Base-by-base conservation (phyloP, 805 yeast species). In the Kodamaea sagamina region DNA sequence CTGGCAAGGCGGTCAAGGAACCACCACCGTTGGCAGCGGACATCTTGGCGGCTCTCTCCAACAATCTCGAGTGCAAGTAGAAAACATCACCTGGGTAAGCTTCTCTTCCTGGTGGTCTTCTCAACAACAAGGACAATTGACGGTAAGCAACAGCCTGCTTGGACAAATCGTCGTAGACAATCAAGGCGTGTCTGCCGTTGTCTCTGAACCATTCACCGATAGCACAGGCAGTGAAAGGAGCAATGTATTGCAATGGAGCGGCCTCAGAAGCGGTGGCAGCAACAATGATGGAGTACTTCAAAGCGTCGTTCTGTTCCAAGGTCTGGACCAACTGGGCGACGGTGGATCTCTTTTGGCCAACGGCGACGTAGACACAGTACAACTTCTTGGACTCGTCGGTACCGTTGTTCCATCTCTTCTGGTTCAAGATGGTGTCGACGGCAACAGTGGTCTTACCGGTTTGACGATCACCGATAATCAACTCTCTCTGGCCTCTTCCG, bases 131-230 rank as follows among this genome's bases (percentile, higher is more conserved):
- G 52, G 98, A 92, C 79, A 92, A 85, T 82, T 92, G 98, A 83
- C 98, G 95, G 89, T 92, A 92, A 60, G 98, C 98, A 71, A 92
- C 98, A 58, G 98, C 98, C 81, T 92, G 98, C 81, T 92, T 92
- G 68, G 98, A 92, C 78, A 92, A 84, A 77, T 92, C 98, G 74
- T 92, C 98, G 78, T 79, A 92, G 84, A 89, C 78, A 74, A 92
- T 93, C 78, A 92, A 79, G 62, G 98, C 95, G 77, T 93, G 98
- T 74, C 76, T 87, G 71, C 96, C 97, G 76, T 92, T 93, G 82
- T 93, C 99, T 84, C 99, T 89, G 95, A 93, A 93, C 99, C 99
- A 93, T 81, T 93, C 99, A 80, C 98, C 97, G 72, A 93, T 90
- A 67, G 99, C 96, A 72, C 96, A 86, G 59, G 90, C 99, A 62